Percentiles rank a stretch among this genome's conserved stretches.
Conservation (phyloP, 208 protist genomes). For the Vickermania spadyakhi region DNA sequence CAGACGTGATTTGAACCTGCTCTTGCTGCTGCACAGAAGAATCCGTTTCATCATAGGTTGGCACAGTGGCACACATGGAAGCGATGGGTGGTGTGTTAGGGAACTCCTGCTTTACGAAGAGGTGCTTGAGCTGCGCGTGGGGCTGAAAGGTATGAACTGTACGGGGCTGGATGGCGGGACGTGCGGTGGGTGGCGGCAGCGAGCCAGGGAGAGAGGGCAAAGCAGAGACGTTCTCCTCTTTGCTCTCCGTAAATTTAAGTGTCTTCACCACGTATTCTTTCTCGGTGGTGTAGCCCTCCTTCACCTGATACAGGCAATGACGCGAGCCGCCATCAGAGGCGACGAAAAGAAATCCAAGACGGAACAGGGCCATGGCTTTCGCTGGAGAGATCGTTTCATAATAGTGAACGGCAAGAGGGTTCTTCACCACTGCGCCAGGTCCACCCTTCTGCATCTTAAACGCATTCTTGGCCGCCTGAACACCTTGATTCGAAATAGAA, state of each 20-base stretch:
- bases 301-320: constrained; percentile 92
- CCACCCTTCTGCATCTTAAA: constrained; percentile 25
- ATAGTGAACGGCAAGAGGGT: constrained; percentile 87
- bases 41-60: not conserved
- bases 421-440: constrained; percentile 18
- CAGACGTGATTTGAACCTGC: constrained; percentile 49
- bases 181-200: not conserved
- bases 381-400: constrained; percentile 96
- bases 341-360: constrained; percentile 93
- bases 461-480: constrained; percentile 72
- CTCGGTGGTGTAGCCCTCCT: constrained; percentile 70
- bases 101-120: constrained; percentile 43
- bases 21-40: constrained; percentile 23
- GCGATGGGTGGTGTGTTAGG: constrained; percentile 64
- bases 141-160: constrained; percentile 52
- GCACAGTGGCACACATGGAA: constrained; percentile 29
- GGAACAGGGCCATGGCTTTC: constrained; percentile 86
- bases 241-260: constrained; percentile 7
- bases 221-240: constrained; percentile 8
- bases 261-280: constrained; percentile 63
- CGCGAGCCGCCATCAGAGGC: constrained; percentile 92
- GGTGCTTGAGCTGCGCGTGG: constrained; percentile 38
- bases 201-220: too few relatives aligned
- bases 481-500: constrained; percentile 49
- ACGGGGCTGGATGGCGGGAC: constrained; percentile 10